Evolutionary conservation across 805 yeast species (phyloP), one percentile per base, ranked within the genome.

Genomic region (Candida rishiriensis): DNA sequence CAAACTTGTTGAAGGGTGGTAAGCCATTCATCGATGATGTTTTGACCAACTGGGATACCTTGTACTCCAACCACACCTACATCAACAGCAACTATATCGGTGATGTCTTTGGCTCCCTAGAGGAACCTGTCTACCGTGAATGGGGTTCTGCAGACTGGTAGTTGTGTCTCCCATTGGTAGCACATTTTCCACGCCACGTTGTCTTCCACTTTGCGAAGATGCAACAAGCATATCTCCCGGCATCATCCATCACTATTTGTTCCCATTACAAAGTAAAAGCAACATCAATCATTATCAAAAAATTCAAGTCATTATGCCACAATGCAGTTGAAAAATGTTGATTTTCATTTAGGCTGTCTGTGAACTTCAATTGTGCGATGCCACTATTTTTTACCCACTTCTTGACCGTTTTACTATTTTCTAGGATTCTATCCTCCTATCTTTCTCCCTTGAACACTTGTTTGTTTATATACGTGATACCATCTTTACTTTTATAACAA

Each of bases 91-190:
- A 79, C 66, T 81, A 79, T 59, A 67, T 79, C 42, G 87, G 87
- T 51, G 86, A 81, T 56, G 68, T 76, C 46, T 75, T 70, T 48
- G 81, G 77, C 40, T 70, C 83, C 36, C 68, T 81, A 41, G 84
- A 71, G 21, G 73, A 72, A 33, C 53, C 63, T 33, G 13, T 48
- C 10, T 13, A 35, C 41, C 47, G 56, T 41, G 53, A 50, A 39
- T 53, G 56, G 56, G 56, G 56, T 42, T 13, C 48, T n/a, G 53
- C 54, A 36, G 10, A 43, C 14, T 54, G 55, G 57, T 43, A 35
- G 35, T 26, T 15, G 26, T 18, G n/a, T n/a, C n/a, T n/a, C n/a
- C n/a, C n/a, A n/a, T n/a, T n/a, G n/a, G n/a, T n/a, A n/a, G n/a
- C n/a, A n/a, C 18, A 21, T 28, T 17, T 9, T 6, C 15, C 2